A percentile compares a stretch with the other conserved stretches of the same genome.
Evolutionary conservation across 306 rosid genomes (phyloP).

Genomic region (Pachyrhizus erosus): DNA sequence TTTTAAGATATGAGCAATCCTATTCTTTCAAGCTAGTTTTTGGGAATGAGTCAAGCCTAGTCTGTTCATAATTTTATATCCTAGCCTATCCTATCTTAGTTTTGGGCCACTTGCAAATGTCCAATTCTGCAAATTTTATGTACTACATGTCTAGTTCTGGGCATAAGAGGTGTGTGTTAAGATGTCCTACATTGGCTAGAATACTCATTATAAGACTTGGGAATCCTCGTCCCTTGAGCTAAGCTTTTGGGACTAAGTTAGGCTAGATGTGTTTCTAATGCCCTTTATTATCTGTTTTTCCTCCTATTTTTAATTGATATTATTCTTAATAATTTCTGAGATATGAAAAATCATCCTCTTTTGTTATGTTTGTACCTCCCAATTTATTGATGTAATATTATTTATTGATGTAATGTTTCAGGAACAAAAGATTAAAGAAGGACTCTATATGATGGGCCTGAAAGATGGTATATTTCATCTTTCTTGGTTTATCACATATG

Average conservation of each 20-base stretch:
- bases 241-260: neutral
- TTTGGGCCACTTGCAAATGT: neutral
- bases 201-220: neutral
- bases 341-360: constrained; percentile 19
- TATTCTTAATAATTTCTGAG: constrained; percentile 8
- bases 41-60: neutral
- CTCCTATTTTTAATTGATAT: neutral
- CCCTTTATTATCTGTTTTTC: neutral
- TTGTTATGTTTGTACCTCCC: constrained; percentile 40
- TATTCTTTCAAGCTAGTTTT: neutral
- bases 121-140: neutral
- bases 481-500: constrained; percentile 93
- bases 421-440: constrained; percentile 97
- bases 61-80: neutral
- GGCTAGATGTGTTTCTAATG: neutral
- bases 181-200: neutral
- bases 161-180: neutral
- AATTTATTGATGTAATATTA: constrained; percentile 39
- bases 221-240: neutral
- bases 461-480: constrained; percentile 89
- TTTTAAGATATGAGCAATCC: neutral
- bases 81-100: neutral
- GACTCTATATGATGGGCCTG: constrained; percentile 98
- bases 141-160: neutral
- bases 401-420: constrained; percentile 50